Conservation (phyloP, 2,329 filamentous ascomycete genomes). For the Botrytis fabae region DNA sequence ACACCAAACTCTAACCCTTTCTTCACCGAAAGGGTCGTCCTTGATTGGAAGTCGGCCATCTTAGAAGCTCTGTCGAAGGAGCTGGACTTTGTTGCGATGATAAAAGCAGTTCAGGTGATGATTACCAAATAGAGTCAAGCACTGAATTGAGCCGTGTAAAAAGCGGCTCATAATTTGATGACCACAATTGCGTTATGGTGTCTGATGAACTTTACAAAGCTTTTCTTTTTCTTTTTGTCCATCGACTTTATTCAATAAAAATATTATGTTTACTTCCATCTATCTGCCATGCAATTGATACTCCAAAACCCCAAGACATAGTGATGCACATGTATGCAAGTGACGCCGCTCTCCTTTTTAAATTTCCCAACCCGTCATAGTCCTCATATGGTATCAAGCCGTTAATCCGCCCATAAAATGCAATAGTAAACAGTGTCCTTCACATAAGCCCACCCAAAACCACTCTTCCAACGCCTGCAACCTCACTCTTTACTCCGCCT, state of each 20-base stretch:
- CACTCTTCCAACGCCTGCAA: conserved; percentile 83
- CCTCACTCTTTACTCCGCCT: conserved; percentile 72
- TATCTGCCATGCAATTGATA: conserved; percentile 3
- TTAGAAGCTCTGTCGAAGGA: conserved; percentile 68
- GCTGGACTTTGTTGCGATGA: conserved; percentile 52
- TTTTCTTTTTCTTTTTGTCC: conserved; percentile 5
- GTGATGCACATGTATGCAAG: conserved; percentile 15
- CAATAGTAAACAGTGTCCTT: conserved; percentile 28
- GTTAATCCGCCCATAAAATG: conserved; percentile 12
- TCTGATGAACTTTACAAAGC: conserved; percentile 45
- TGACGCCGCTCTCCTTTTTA: conserved; percentile 7
- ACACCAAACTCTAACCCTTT: conserved; percentile 37
- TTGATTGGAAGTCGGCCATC: conserved; percentile 32
- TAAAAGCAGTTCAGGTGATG: conserved; percentile 69
- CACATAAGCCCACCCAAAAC: conserved; percentile 83
- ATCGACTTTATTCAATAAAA: not conserved
- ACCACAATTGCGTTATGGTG: conserved; percentile 52
- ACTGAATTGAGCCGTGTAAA: conserved; percentile 65
- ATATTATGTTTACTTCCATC: not conserved
- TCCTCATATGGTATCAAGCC: conserved; percentile 21
- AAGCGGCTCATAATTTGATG: conserved; percentile 45
- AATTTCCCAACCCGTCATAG: conserved; percentile 1
- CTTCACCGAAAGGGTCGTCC: conserved; percentile 42
- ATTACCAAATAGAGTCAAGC: conserved; percentile 99
- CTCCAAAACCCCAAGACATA: not conserved